Evolutionary conservation across 1,139 yeast species (phyloP).

Genomic region (Eremothecium coryli): DNA sequence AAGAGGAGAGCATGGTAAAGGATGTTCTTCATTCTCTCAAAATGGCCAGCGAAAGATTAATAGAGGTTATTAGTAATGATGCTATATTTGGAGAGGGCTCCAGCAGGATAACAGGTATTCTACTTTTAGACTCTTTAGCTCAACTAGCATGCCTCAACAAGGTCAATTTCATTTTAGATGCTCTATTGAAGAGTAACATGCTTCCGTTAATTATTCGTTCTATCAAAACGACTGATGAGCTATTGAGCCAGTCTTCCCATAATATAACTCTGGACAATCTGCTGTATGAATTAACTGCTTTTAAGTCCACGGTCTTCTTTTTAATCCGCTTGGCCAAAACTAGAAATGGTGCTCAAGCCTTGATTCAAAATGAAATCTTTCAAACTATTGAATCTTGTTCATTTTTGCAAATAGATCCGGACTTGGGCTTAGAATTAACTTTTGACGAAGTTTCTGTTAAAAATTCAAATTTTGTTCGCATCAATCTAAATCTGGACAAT

Average conservation of each 20-base stretch:
- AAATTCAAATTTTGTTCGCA: conserved; percentile 31
- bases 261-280: conserved; percentile 44
- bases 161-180: conserved; percentile 50
- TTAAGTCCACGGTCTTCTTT: conserved; percentile 61
- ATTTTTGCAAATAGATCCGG: conserved; percentile 66
- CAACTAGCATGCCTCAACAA: conserved; percentile 46
- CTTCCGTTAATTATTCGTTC: conserved; percentile 57
- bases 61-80: conserved; percentile 65
- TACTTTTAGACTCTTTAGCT: conserved; percentile 61
- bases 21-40: conserved; percentile 47
- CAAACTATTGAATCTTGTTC: conserved; percentile 48
- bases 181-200: conserved; percentile 56
- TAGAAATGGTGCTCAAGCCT: conserved; percentile 64
- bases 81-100: conserved; percentile 73
- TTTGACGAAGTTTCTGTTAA: conserved; percentile 31
- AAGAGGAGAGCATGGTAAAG: conserved; percentile 35
- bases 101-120: conserved; percentile 64
- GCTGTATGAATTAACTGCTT: conserved; percentile 65
- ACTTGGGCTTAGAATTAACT: conserved; percentile 52
- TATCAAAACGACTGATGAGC: conserved; percentile 58
- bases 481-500: conserved; percentile 44
- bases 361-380: conserved; percentile 67
- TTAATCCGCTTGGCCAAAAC: conserved; percentile 68
- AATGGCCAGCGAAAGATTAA: conserved; percentile 50
- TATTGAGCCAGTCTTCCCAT: conserved; percentile 35